These are phyloP conservation scores for Heritiera littoralis DNA, from an alignment of 345 rosid genomes.

Conservation along the genomic window DNA sequence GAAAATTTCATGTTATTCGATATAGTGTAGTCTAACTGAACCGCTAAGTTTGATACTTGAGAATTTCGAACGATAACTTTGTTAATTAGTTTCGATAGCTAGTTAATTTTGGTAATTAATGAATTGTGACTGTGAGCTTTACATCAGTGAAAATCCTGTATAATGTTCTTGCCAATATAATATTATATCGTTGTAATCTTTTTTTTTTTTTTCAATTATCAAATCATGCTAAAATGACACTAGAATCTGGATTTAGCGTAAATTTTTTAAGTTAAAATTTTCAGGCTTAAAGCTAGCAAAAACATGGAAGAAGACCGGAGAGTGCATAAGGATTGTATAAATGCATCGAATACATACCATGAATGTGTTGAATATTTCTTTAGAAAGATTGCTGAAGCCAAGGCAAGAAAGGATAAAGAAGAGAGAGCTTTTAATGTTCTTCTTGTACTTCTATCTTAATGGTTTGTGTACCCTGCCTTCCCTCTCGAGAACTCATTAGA, in stretches of 20 bases:
- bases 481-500: neutral
- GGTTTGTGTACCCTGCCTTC: neutral
- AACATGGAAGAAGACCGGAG: conserved; percentile 50
- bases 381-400: conserved; percentile 65
- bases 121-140: too few species aligned
- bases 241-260: too few species aligned
- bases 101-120: neutral
- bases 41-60: neutral
- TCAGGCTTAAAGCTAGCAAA: conserved; percentile 2
- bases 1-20: neutral
- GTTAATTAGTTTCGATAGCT: neutral
- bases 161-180: neutral
- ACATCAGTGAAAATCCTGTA: too few species aligned
- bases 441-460: neutral
- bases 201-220: neutral
- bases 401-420: conserved; percentile 37
- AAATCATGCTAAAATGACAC: too few species aligned
- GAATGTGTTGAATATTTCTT: conserved; percentile 86
- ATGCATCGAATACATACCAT: conserved; percentile 73
- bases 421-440: conserved; percentile 38
- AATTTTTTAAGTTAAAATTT: neutral
- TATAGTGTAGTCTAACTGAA: neutral
- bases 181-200: neutral
- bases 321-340: conserved; percentile 67
- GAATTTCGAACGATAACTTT: neutral